These are phyloP conservation scores for Penicillium sp. DNA, from an alignment of 2,329 filamentous ascomycete genomes.

Conservation along the genomic window DNA sequence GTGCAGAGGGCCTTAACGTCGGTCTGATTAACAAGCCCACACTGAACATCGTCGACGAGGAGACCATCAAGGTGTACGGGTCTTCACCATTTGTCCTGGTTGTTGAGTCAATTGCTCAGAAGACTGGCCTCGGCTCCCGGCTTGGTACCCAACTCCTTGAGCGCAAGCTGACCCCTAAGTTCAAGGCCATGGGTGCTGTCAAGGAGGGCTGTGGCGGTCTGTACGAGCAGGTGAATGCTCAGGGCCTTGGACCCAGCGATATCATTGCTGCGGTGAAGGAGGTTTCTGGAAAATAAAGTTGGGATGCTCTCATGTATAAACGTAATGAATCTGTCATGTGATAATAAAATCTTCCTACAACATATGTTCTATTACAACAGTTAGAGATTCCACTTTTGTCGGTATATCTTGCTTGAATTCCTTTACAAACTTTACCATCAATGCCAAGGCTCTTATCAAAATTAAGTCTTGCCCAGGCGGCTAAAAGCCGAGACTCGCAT, in stretches of 20 bases:
- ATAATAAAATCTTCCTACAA: not conserved
- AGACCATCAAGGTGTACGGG: slow-evolving; percentile 39
- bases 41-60: slow-evolving; percentile 41
- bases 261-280: slow-evolving; percentile 34
- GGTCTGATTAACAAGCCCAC: slow-evolving; percentile 44
- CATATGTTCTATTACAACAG: no score
- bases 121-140: slow-evolving; percentile 42
- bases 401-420: not conserved
- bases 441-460: no score
- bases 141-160: slow-evolving; percentile 39
- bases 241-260: slow-evolving; percentile 39
- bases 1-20: slow-evolving; percentile 37
- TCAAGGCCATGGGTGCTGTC: slow-evolving; percentile 37
- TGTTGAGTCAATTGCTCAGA: slow-evolving; percentile 41
- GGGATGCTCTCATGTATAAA: not conserved
- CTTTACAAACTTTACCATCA: not conserved
- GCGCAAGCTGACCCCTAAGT: slow-evolving; percentile 40
- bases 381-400: not conserved
- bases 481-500: not conserved
- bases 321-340: slow-evolving; percentile 2
- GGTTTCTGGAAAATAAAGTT: slow-evolving; percentile 21
- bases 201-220: slow-evolving; percentile 43
- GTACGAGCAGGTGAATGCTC: slow-evolving; percentile 40
- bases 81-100: slow-evolving; percentile 39
- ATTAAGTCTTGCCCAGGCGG: no score